Evolutionary conservation across 306 rosid species (phyloP), one percentile per base, ranked within the genome.

Genomic region (Fagus crenata): DNA sequence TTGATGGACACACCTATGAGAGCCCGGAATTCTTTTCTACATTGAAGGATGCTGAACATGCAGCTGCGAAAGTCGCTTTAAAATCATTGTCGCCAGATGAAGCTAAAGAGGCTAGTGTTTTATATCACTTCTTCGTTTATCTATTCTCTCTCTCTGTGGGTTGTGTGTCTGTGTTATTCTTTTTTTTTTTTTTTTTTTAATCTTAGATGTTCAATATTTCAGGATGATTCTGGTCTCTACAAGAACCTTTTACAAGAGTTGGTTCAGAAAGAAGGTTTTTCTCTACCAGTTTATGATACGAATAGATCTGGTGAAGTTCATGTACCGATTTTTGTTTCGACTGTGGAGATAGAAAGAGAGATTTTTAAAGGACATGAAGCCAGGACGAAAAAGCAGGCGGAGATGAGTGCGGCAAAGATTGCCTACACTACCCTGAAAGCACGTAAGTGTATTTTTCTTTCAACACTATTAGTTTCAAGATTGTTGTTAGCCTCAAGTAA

Each of bases 41-140:
- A 35, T 36, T 87, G 60, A 95, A 92, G 93, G 97, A 89, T 67
- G 99, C 99, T 67, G 97, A 95, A 70, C 84, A 89, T 85, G 96
- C 97, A 37, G 97, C 90, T 73, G 99, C 99, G 54, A 87, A 85
- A 86, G 72, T 79, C 73, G 99, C 99, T 80, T 77, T 95, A 65
- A 43, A 53, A 77, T 86, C 93, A 12, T 82, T 92, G 51, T 74
- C 81, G 35, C 85, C 86, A 17, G 72, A 49, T 37, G 89, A 80
- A 76, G 76, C 78, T 78, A 85, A 84, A 88, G 89, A 92, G 92
- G 97, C 78, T 83, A 85, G 88, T 87, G 75, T 85, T 72, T 71
- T 39, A 40, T 12, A 65, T 78, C 15, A 43, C 37, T 75, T 51
- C 67, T 31, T 75, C 2, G 58, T 8, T 59, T 36, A 32, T 58